Base-by-base conservation (phyloP, 169 alveolate genomes). In the Plasmodium adleri region DNA sequence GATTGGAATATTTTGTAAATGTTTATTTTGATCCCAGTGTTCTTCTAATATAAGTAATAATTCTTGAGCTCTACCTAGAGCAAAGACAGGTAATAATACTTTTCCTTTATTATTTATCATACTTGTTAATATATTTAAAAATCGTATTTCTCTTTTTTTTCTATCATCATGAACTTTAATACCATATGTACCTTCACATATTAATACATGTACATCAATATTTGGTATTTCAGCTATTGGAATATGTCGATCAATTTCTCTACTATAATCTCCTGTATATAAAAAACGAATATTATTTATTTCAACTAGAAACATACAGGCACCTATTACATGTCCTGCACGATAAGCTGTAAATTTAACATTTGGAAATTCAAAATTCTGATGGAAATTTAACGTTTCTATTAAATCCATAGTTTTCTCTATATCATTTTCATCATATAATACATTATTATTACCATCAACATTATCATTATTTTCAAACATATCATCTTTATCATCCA, bases 301-400 rank as follows among this genome's bases (percentile, higher is more conserved):
- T 91, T 98, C 99, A 32, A 99, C 98, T 72, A 98, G 80, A 93
- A 99, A 99, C 99, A 99, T 98, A 67, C 99, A 98, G 0, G 99
- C 99, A 3, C 99, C 99, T 15, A 99, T 93, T 32, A 99, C 99
- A 94, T 99, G 99, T 0, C 99, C 99, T 0, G 99, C 99, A 67
- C 98, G 95, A 90, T 96, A 98, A 70, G 99, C 98, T 32, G 99
- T 94, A 72, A 99, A 93, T 87, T 97, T 96, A 20, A 98, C 97
- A 22, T 99, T 99, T 66, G 95, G 95, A 28, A 94, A 74, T 50
- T 96, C 98, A 28, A 95, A 93, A 90, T 98, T 98, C 90, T 98
- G 97, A 76, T 97, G 98, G 91, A 97, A 98, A 88, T 98, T 98
- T 49, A 99, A 92, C 13, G 97, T 92, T 74, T 97, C 97, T 15